These are phyloP conservation scores for Aspergillus spinulosporus DNA, from an alignment of 2,329 filamentous ascomycete genomes.

Conservation along the genomic window DNA sequence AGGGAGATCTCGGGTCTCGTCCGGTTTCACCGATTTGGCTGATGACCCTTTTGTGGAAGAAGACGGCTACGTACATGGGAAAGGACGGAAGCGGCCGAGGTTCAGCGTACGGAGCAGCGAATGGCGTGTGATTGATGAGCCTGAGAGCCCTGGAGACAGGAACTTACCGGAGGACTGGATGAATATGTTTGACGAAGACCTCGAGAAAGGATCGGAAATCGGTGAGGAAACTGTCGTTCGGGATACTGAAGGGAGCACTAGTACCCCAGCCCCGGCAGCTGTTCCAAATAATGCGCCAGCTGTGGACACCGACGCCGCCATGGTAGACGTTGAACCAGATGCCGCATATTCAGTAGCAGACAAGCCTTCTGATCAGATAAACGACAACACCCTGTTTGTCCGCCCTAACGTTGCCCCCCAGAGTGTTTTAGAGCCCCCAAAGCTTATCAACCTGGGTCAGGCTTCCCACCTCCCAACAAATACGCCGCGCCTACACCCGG, in stretches of 20 bases:
- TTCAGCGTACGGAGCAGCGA: conserved; percentile 65
- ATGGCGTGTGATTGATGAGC: conserved; percentile 74
- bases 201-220: conserved; percentile 12
- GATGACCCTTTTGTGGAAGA: conserved; percentile 69
- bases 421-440: neutral
- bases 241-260: neutral
- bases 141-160: conserved; percentile 65
- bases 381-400: conserved; percentile 9
- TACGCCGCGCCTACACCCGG: conserved; percentile 41
- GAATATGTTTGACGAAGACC: conserved; percentile 29
- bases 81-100: conserved; percentile 68
- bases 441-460: conserved; percentile 5
- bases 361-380: conserved; percentile 2
- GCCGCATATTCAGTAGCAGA: conserved; percentile 10
- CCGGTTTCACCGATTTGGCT: conserved; percentile 63
- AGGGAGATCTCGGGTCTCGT: conserved; percentile 69
- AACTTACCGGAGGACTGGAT: conserved; percentile 34
- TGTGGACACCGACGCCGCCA: neutral
- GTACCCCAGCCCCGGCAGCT: neutral
- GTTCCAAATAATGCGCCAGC: neutral
- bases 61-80: conserved; percentile 60
- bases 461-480: conserved; percentile 29
- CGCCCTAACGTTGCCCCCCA: conserved; percentile 4
- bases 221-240: conserved; percentile 16
- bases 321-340: conserved; percentile 18